Conservation (phyloP, 202 grass and related monocot species). For the Eragrostis tef region DNA sequence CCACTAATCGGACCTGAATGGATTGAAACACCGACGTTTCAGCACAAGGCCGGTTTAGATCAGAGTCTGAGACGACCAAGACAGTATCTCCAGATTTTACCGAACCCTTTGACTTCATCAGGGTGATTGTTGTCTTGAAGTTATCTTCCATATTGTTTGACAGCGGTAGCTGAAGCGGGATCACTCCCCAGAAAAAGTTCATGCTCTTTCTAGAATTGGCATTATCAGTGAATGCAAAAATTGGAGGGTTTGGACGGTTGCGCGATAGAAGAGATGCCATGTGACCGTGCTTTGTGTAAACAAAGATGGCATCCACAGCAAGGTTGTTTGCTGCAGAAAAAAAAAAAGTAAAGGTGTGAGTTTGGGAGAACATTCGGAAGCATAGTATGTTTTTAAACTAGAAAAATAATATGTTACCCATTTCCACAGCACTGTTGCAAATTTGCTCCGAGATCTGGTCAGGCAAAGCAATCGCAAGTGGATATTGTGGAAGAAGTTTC, state of each 20-base stretch:
- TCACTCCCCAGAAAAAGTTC: slow-evolving; percentile 75
- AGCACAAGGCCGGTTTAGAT: slow-evolving; percentile 53
- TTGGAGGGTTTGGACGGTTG: slow-evolving; percentile 64
- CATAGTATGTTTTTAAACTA: background rate
- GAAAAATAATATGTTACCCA: slow-evolving; percentile 53
- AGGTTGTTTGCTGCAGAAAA: slow-evolving; percentile 68
- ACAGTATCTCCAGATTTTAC: slow-evolving; percentile 62
- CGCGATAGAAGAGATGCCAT: slow-evolving; percentile 69
- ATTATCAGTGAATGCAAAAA: slow-evolving; percentile 70
- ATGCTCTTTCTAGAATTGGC: slow-evolving; percentile 65
- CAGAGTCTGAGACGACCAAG: slow-evolving; percentile 60
- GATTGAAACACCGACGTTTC: slow-evolving; percentile 55
- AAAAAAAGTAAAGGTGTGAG: slow-evolving; percentile 5
- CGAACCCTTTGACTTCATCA: slow-evolving; percentile 60
- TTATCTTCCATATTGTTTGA: slow-evolving; percentile 65
- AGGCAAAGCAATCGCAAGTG: slow-evolving; percentile 57
- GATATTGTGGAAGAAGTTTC: slow-evolving; percentile 51
- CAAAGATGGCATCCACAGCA: slow-evolving; percentile 74
- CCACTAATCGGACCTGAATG: slow-evolving; percentile 64
- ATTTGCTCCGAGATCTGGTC: slow-evolving; percentile 67
- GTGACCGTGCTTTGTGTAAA: slow-evolving; percentile 73
- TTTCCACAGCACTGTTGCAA: slow-evolving; percentile 65
- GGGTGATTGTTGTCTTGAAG: slow-evolving; percentile 53
- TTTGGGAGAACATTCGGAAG: background rate
- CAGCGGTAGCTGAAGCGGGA: slow-evolving; percentile 53